Evolutionary conservation across 129 eudicot genomes (phyloP).

Genomic region (Rutidosis leptorrhynchoides): DNA sequence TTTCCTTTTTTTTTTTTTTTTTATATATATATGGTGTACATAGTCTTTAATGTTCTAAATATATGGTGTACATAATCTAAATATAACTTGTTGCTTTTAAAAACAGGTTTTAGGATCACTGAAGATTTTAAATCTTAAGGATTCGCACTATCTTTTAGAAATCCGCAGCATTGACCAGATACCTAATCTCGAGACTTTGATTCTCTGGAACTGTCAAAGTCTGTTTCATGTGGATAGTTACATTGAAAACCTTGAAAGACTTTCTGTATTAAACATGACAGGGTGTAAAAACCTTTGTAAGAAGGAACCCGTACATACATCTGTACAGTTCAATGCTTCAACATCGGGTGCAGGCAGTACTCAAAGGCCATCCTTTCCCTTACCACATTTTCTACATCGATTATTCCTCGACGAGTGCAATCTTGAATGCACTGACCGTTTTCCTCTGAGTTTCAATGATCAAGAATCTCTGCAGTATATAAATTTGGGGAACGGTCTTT

Average conservation of each 20-base stretch:
- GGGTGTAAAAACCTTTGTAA: constrained; percentile 23
- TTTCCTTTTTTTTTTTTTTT: too few relatives aligned
- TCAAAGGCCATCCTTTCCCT: background rate
- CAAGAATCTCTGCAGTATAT: constrained; percentile 12
- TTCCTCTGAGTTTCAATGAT: constrained; percentile 18
- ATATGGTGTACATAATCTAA: too few relatives aligned
- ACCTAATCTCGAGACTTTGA: constrained; percentile 31
- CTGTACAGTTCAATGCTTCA: too few relatives aligned
- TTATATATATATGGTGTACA: too few relatives aligned
- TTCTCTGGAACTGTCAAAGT: constrained; percentile 30
- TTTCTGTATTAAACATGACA: constrained; percentile 18
- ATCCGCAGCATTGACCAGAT: constrained; percentile 3
- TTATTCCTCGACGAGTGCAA: constrained; percentile 23
- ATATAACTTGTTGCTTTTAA: background rate
- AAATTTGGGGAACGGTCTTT: constrained; percentile 20
- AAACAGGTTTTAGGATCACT: constrained; percentile 21
- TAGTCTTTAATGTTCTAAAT: background rate
- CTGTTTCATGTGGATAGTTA: constrained; percentile 2
- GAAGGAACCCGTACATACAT: background rate
- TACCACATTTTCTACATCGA: constrained; percentile 17
- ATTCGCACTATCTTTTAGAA: constrained; percentile 13
- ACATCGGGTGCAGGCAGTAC: background rate
- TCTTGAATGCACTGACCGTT: background rate
- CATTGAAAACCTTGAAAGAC: constrained; percentile 10
- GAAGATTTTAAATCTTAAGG: constrained; percentile 28